Base-by-base conservation (phyloP, 768 basidiomycete genomes). In the Daedalea quercina region DNA sequence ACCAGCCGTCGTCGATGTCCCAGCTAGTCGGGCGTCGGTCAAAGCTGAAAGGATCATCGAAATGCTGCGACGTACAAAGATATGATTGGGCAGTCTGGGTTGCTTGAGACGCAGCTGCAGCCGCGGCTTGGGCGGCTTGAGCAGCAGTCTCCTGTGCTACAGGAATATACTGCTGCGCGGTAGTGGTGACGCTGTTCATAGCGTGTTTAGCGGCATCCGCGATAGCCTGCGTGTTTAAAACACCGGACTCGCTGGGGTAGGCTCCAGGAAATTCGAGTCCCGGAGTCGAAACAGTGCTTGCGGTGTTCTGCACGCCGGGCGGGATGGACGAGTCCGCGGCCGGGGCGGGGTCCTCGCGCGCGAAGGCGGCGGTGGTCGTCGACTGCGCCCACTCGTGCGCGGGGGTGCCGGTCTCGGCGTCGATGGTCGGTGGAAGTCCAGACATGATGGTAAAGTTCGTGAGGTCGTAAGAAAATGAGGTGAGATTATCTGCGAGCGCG, bases 81-180 rank as follows among this genome's bases (percentile, higher is more conserved):
- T 61, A 63, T 1, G 55, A 53, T 1, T 58, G 52, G 17, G 65
- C 55, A 20, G 51, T 64, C 63, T 2, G 56, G 51, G 25, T 65
- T 58, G 26, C 54, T 47, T 46, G 54, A 23, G 20, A 19, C 37
- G 44, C 44, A 44, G 44, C 44, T 3, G 45, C 6, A 31, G 65
- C 62, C 3, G 64, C 33, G 40, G 60, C 61, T 24, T 60, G 55
- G 1, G 57, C 59, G 17, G 62, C 62, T 23, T 60, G 55, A 0
- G 57, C 59, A 17, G 59, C 60, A 3, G 60, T 57, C 7, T 54
- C 22, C 9, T 54, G 54, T 1, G 54, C 19, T 15, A 40, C 37
- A 40, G 37, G 37, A 15, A 40, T 6, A 15, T 23, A 44, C n/a
- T 47, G 46, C 20, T 22, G 22, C 13, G 51, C 51, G 15, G 51